Base-by-base conservation (phyloP, 2,329 filamentous ascomycete genomes). In the Onygenales sp. region DNA sequence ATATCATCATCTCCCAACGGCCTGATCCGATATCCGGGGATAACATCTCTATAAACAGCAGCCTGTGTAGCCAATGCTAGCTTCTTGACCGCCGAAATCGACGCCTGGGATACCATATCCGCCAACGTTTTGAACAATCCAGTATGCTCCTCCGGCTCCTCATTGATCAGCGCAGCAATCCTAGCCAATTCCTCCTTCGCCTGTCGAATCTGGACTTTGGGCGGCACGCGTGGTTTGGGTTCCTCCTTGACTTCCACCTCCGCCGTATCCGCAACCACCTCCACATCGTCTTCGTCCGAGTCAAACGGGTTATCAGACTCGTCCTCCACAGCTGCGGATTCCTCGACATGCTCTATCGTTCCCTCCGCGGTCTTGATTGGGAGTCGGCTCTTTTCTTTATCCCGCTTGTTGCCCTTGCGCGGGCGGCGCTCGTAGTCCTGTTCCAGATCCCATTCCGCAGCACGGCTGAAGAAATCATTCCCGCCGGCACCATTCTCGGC, bases 1-100 rank as follows among this genome's bases (percentile, higher is more conserved):
- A 85, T 78, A 44, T 85, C 83, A 34, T 89, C 86, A 56, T 94
- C 88, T 0, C 80, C 77, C 3, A 89, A 74, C 1, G 89, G 87
- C 14, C 93, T 85, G 74, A 98, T 97, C 56, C 93, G 81, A 68
- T 98, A 98, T 21, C 93, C 93, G 0, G 93, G 93, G 55, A 98
- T 97, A 46, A 96, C 81, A 70, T 97, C 93, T 68, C 92, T 95
- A 77, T 92, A 98, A 10, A 97, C 83, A 0, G 91, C 82, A 67
- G 93, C 79, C 70, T 96, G 91, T 21, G 93, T 89, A 47, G 85
- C 87, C 58, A 98, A 74, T 6, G 87, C 85, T 56, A 98, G 78
- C 70, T 95, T 95, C 73, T 88, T 85, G 51, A 98, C 84, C 2
- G 86, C 84, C 11, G 80, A 69, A 57, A 91, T 69, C 4, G 68